phyloP scores from a whole-genome alignment of 2,329 filamentous ascomycete genomes.

The Neofusicoccum ribis region DNA sequence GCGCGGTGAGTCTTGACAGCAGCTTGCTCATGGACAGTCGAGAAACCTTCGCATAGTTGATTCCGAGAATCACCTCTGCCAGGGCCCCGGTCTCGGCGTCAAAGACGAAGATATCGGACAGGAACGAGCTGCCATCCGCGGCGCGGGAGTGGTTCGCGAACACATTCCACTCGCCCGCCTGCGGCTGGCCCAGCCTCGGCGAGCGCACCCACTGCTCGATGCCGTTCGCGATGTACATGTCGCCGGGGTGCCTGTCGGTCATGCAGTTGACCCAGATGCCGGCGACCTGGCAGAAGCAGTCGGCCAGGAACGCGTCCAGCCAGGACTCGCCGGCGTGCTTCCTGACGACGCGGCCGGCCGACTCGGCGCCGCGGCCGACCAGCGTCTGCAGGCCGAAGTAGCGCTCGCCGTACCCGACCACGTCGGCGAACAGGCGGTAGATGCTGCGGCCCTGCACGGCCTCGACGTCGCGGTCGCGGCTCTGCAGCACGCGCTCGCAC shows the following conservation, averaged over 20 bases:
- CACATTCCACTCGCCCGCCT: background rate
- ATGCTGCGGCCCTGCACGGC: slow-evolving; percentile 5
- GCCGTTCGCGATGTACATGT: background rate
- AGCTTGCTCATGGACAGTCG: background rate
- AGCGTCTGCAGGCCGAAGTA: slow-evolving; percentile 10
- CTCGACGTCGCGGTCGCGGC: background rate
- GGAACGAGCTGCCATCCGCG: background rate
- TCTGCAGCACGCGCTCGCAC: slow-evolving; percentile 22
- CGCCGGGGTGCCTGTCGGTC: background rate
- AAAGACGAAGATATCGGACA: background rate
- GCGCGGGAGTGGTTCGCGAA: background rate
- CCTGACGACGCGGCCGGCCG: background rate
- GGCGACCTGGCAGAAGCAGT: slow-evolving; percentile 16
- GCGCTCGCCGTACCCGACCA: slow-evolving; percentile 19
- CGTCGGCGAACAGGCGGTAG: slow-evolving; percentile 18
- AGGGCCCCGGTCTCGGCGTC: background rate
- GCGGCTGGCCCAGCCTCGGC: background rate
- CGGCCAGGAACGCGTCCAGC: slow-evolving; percentile 15
- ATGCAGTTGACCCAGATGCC: slow-evolving; percentile 18
- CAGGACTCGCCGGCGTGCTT: background rate
- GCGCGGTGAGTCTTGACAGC: background rate
- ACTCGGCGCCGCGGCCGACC: background rate
- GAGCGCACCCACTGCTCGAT: background rate
- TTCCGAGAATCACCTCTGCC: background rate
- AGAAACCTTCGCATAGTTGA: background rate